Evolutionary conservation across 495 filamentous ascomycete genomes (phyloP), one percentile per base, ranked within the genome.

Genomic region (Pseudevernia furfuracea): DNA sequence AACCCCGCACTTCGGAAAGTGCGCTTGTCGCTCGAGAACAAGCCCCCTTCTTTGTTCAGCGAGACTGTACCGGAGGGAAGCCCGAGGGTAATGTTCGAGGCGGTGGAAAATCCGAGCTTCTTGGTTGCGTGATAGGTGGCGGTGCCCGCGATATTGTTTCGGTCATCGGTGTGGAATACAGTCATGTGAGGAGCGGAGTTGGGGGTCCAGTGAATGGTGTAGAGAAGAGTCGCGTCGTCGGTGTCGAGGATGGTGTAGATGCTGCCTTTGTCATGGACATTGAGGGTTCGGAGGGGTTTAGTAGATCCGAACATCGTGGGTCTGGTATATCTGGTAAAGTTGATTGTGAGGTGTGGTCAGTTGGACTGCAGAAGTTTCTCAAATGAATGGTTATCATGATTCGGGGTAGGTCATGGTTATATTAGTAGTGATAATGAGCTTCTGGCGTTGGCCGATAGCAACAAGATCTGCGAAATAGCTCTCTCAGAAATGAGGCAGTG

Each of bases 151-250:
- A 59, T 12, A 0, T 23, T 41, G n/a, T 3, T 43, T 0, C 3
- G 36, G n/a, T 59, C 57, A 9, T 25, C 57, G 39, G 4, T 21
- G 57, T 43, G 57, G 57, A 19, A 25, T 3, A 28, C 57, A 1
- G 57, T 59, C 57, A 59, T 59, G 25, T 59, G 57, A 7, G 57
- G 57, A 2, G 17, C 34, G 57, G 36, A 14, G 25, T 39, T 25
- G 36, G 25, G 4, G 19, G 1, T 59, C 37, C 36, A 59, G 57
- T 28, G 36, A 36, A 59, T 21, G 39, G 36, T 38, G 57, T 59
- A 59, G 25, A 59, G 57, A 6, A 43, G 57, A 4, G 57, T 59
- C 4, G 36, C 17, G 12, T 59, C 25, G 17, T 44, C 43, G 56
- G 53, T 19, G 49, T 43, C 30, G 49, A 38, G 23, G 64, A 37